A percentile compares a stretch with the other conserved stretches of the same genome.
These are phyloP conservation scores for Phyllosticta citrichinensis DNA, from an alignment of 2,329 filamentous ascomycete species.

Conservation along the genomic window DNA sequence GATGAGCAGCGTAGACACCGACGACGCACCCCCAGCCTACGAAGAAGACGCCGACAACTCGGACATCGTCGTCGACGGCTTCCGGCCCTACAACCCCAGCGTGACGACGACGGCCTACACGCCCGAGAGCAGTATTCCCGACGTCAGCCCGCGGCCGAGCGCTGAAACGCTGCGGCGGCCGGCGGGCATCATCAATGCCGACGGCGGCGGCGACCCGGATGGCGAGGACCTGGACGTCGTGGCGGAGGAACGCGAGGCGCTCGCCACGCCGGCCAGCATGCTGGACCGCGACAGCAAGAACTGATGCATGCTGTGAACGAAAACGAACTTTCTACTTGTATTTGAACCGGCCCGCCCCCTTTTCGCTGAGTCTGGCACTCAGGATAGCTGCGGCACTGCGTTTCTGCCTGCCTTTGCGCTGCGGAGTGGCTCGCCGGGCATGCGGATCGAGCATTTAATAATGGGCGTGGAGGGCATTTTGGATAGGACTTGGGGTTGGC, in stretches of 20 bases:
- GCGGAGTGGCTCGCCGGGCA: too few relatives aligned
- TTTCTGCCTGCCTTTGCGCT: too few relatives aligned
- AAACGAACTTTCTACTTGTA: background rate
- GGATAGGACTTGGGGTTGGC: too few relatives aligned
- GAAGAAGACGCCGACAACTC: constrained; percentile 29
- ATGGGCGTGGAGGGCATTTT: too few relatives aligned
- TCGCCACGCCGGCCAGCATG: background rate
- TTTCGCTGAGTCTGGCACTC: background rate
- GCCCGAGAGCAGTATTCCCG: constrained; percentile 28
- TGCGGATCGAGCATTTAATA: too few relatives aligned
- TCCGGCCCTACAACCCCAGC: constrained; percentile 28
- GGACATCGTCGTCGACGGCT: constrained; percentile 33
- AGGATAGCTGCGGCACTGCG: too few relatives aligned
- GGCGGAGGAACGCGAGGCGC: background rate
- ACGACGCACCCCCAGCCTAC: constrained; percentile 32
- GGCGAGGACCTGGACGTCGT: background rate
- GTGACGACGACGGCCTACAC: constrained; percentile 23
- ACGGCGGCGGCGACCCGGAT: background rate
- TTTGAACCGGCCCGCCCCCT: background rate
- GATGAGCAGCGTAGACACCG: constrained; percentile 15
- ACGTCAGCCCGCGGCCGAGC: constrained; percentile 28
- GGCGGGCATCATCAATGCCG: background rate
- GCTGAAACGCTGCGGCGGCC: constrained; percentile 22
- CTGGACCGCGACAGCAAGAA: constrained; percentile 6
- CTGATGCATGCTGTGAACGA: background rate